phyloP scores from a whole-genome alignment of 106 monocot species.

The Dendrobium huoshanense region DNA sequence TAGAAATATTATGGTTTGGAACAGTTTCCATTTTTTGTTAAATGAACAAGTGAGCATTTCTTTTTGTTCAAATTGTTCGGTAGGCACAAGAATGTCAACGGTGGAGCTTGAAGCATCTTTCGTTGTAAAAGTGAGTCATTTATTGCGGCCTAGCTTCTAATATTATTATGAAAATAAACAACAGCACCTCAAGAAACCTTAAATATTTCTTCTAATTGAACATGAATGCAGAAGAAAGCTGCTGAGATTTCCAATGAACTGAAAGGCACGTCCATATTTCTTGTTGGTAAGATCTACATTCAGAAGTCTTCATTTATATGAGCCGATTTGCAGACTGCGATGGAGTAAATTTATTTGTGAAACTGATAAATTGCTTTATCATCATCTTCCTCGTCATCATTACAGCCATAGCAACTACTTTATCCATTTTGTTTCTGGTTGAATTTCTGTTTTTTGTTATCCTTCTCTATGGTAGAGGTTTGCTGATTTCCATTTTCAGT shows the following conservation, averaged over 20 bases:
- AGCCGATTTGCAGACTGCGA: background rate
- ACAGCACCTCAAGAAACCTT: background rate
- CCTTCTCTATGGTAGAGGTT: too few relatives aligned
- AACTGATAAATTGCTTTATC: background rate
- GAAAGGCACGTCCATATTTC: constrained; percentile 85
- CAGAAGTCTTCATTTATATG: background rate
- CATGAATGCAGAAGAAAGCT: constrained; percentile 55
- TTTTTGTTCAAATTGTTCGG: background rate
- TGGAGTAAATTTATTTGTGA: background rate
- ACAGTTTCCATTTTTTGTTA: background rate
- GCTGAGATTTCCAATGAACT: constrained; percentile 34
- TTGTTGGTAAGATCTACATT: constrained; percentile 45
- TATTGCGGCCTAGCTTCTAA: background rate
- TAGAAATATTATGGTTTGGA: background rate
- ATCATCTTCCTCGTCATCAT: background rate
- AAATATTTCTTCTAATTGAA: constrained; percentile 2
- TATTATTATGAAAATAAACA: background rate
- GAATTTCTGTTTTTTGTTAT: too few relatives aligned
- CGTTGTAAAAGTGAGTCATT: constrained; percentile 37
- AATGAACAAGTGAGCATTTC: background rate
- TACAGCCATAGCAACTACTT: background rate
- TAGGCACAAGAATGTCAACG: constrained; percentile 56
- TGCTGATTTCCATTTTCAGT: background rate
- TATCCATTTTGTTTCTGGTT: background rate
- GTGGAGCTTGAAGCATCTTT: constrained; percentile 50